Base-by-base conservation (phyloP, 106 monocot genomes). In the Phalaenopsis equestris region DNA sequence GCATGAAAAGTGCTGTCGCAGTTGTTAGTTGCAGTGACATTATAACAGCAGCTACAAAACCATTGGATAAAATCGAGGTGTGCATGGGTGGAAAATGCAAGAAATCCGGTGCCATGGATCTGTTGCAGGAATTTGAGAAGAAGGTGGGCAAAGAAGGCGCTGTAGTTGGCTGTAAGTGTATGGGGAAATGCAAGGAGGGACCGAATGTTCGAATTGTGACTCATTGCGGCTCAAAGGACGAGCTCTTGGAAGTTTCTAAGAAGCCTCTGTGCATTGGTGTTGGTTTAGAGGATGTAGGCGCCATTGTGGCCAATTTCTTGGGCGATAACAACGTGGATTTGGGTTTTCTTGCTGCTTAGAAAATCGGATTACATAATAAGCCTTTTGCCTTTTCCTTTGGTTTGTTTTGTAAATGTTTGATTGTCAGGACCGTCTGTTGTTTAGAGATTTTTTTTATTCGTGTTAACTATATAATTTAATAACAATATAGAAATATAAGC, bases 51-150 rank as follows among this genome's bases (percentile, higher is more conserved):
- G 80, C 58, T 10, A 57, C 49, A 42, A 23, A 45, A 6, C 47
- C 52, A 1, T 38, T 24, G 78, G 75, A 81, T 18, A 91, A 82
- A 83, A 93, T 99, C 41, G 99, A 99, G 84, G 91, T 99, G 19
- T 95, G 99, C 73, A 91, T 99, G 91, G 99, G 95, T 30, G 99
- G 94, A 1, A 95, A 95, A 48, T 98, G 97, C 92, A 98, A 85
- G 88, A 94, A 79, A 36, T 87, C 87, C 2, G 99, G 99, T 0
- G 80, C 91, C 10, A 38, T 84, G 47, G 88, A 87, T 23, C 41
- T 99, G 58, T 75, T 90, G 88, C 75, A 81, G 46, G 92, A 99
- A 76, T 90, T 99, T 17, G 84, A 88, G 81, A 88, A 56, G 80
- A 79, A 67, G 74, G 85, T 99, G 0, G 93, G 95, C 18, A 47